A percentile compares a stretch with the other conserved stretches of the same genome.
Conservation (phyloP, 1,284 basidiomycete genomes). For the Ustilago hordei region DNA sequence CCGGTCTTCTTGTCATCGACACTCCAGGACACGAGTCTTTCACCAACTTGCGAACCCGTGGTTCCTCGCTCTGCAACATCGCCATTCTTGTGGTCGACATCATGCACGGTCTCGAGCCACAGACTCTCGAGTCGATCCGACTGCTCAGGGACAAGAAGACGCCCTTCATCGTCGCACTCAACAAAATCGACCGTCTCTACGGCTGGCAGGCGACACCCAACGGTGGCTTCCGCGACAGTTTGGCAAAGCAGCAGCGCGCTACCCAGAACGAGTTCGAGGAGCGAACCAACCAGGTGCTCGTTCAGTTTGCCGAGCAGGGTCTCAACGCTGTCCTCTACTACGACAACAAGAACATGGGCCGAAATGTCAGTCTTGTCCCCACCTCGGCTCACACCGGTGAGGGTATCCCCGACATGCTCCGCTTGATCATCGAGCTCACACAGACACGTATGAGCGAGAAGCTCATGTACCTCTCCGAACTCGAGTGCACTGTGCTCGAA, state of each 20-base stretch:
- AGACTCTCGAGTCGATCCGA: conserved; percentile 95
- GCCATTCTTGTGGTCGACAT: conserved; percentile 99
- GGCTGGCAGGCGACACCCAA: conserved; percentile 93
- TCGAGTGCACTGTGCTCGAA: conserved; percentile 99
- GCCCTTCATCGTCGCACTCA: conserved; percentile 98
- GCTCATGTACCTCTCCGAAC: conserved; percentile 97
- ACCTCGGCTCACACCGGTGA: conserved; percentile 98
- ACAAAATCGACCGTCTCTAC: conserved; percentile 99
- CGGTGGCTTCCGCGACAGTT: conserved; percentile 89
- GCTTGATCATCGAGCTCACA: conserved; percentile 95
- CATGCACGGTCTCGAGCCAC: conserved; percentile 97
- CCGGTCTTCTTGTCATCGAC: conserved; percentile 95
- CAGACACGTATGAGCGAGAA: conserved; percentile 98
- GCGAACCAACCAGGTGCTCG: conserved; percentile 83
- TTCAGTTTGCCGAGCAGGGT: conserved; percentile 97
- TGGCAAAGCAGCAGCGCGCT: conserved; percentile 83
- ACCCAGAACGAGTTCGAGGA: conserved; percentile 95
- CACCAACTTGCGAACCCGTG: conserved; percentile 94
- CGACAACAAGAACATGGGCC: conserved; percentile 94
- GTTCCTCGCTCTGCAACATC: conserved; percentile 98
- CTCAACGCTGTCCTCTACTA: conserved; percentile 96
- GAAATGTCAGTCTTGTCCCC: conserved; percentile 95
- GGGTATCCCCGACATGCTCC: conserved; percentile 99
- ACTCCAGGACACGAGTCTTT: conserved; percentile 99
- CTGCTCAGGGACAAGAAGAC: conserved; percentile 93